phyloP scores from a whole-genome alignment of 805 yeast species.

The Candida endomychidarum region DNA sequence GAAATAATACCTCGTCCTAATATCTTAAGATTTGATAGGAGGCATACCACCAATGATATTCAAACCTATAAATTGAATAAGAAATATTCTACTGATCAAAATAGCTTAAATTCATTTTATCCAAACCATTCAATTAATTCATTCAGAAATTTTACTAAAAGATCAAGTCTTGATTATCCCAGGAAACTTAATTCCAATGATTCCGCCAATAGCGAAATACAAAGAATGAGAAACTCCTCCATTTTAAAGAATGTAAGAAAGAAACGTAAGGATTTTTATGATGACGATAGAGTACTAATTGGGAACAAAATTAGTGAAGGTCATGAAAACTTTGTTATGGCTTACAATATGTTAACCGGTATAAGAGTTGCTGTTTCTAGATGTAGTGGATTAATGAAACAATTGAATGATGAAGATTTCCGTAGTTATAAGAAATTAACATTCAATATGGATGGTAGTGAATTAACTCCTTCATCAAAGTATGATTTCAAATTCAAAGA shows the following conservation, averaged over 20 bases:
- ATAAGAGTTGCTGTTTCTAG: conserved; percentile 93
- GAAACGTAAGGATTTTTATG: conserved; percentile 40
- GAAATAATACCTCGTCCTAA: background rate
- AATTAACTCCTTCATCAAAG: conserved; percentile 87
- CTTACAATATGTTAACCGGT: conserved; percentile 96
- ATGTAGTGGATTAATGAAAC: conserved; percentile 81
- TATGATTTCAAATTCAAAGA: conserved; percentile 97
- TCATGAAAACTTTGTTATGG: conserved; percentile 89
- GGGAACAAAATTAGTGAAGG: conserved; percentile 90
- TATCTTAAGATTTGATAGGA: conserved; percentile 5
- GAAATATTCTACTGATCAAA: conserved; percentile 8
- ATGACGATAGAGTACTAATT: conserved; percentile 60
- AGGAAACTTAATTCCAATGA: conserved; percentile 16
- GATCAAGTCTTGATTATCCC: conserved; percentile 9
- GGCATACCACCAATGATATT: conserved; percentile 17
- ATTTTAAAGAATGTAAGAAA: conserved; percentile 41
- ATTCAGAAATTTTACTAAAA: conserved; percentile 3
- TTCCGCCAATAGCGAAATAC: conserved; percentile 42
- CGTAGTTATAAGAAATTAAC: conserved; percentile 71
- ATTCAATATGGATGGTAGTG: conserved; percentile 84
- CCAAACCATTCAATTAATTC: conserved; percentile 2
- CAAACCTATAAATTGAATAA: conserved; percentile 8
- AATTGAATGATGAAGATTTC: conserved; percentile 71
- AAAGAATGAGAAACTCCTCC: conserved; percentile 51
- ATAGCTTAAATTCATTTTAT: conserved; percentile 1